Evolutionary conservation across 163 green algal genomes (phyloP), one percentile per base, ranked within the genome.

Genomic region (Chloroidium sp.): DNA sequence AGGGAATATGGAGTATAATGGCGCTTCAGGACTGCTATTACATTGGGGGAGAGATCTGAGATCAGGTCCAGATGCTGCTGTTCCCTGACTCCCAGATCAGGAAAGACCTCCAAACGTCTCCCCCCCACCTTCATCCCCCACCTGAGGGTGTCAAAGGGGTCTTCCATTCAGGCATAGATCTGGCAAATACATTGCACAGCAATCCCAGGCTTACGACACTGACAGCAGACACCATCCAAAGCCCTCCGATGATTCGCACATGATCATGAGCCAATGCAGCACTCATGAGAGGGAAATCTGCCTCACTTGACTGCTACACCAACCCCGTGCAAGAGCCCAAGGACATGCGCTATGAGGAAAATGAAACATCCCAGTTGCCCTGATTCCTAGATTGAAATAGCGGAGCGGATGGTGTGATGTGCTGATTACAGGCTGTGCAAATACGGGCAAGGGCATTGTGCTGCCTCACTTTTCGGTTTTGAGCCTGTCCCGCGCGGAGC

Each of bases 391-490:
- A 36, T 36, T 36, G 36, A 36, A 36, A 36, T 36, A 36, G 36
- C 36, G 36, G 36, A 36, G 36, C 36, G 36, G 36, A 36, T 36
- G 36, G 36, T 36, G 36, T 36, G 36, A 36, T 36, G 36, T 36
- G 36, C 36, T 36, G 36, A 36, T 36, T 36, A 36, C 36, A 36
- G 36, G 36, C 36, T 36, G 36, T 36, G 36, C 36, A 72, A 72
- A 72, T 72, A 6, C 10, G 67, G 6, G 10, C 6, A 72, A 72
- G 67, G 61, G 10, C 61, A 80, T 60, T 3, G 36, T 36, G 36
- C 36, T 36, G 36, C 60, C 58, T 58, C 81, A 86, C 83, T 78
- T 84, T 58, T 86, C 83, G 14, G 79, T 86, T 69, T 81, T 86
- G 1, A 76, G 14, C 59, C 79, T 64, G 57, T 81, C 77, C 14